These are phyloP conservation scores for Acanthamoeba healyi DNA, from an alignment of 208 protist species.

Conservation along the genomic window DNA sequence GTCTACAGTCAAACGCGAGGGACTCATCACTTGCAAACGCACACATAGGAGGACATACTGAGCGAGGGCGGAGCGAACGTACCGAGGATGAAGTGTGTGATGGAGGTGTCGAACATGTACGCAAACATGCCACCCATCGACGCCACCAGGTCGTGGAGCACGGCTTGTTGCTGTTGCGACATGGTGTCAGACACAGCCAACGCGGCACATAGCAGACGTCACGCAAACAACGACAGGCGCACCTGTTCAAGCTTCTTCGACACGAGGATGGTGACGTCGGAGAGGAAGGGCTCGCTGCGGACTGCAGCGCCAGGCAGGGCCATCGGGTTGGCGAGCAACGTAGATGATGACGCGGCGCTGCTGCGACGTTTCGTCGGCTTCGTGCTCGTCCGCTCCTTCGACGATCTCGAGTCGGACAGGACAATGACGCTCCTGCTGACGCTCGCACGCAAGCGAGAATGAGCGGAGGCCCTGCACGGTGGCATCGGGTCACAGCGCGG, in stretches of 20 bases:
- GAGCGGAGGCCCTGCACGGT: background rate
- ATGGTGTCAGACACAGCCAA: background rate
- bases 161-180: background rate
- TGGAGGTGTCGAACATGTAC: conserved; percentile 36
- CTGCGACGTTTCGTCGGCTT: background rate
- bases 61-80: background rate
- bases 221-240: background rate
- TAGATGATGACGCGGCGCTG: background rate
- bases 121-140: conserved; percentile 47
- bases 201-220: background rate
- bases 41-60: background rate
- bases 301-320: background rate
- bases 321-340: background rate
- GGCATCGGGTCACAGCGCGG: too few relatives aligned
- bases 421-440: background rate
- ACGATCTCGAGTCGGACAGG: too few relatives aligned
- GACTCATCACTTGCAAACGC: background rate
- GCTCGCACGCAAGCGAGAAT: background rate
- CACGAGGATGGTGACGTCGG: conserved; percentile 40
- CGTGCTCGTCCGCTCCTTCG: background rate
- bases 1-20: too few relatives aligned
- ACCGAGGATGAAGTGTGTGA: conserved; percentile 32
- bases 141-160: conserved; percentile 33
- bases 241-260: background rate
- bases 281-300: background rate